These are phyloP conservation scores for Sungouiozyma ichnusensis DNA, from an alignment of 805 yeast genomes.

Conservation along the genomic window DNA sequence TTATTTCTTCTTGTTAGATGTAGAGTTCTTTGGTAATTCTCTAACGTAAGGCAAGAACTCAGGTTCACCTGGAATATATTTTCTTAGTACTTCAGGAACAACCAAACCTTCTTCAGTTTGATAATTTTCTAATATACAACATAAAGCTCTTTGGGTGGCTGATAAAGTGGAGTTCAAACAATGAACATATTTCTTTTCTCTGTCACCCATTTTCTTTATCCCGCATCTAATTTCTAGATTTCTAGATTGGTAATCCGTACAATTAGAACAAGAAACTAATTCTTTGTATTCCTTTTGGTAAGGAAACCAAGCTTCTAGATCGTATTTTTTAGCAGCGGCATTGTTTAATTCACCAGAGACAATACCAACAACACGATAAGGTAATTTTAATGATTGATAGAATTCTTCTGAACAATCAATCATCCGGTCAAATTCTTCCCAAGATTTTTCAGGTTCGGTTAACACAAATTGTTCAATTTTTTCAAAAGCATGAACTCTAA, in stretches of 20 bases:
- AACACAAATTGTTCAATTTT: slow-evolving; percentile 93
- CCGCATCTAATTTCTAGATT: slow-evolving; percentile 98
- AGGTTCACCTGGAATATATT: slow-evolving; percentile 96
- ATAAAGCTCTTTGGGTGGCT: slow-evolving; percentile 96
- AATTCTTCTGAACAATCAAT: slow-evolving; percentile 84
- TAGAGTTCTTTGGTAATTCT: slow-evolving; percentile 90
- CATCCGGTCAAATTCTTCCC: slow-evolving; percentile 97
- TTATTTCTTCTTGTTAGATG: slow-evolving; percentile 47
- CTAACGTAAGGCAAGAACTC: slow-evolving; percentile 85
- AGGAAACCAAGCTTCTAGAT: slow-evolving; percentile 99
- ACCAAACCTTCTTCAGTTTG: slow-evolving; percentile 93
- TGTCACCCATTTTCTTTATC: slow-evolving; percentile 87
- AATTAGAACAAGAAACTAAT: slow-evolving; percentile 95
- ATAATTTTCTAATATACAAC: slow-evolving; percentile 95
- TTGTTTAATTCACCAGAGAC: slow-evolving; percentile 98
- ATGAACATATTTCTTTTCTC: slow-evolving; percentile 95
- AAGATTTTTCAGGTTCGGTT: slow-evolving; percentile 96
- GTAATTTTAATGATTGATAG: slow-evolving; percentile 82
- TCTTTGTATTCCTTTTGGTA: slow-evolving; percentile 97
- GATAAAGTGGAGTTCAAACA: slow-evolving; percentile 95
- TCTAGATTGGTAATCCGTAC: slow-evolving; percentile 98
- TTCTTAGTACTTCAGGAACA: slow-evolving; percentile 91
- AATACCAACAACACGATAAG: slow-evolving; percentile 95
- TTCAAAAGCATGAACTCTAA: slow-evolving; percentile 97
- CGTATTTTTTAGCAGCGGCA: slow-evolving; percentile 98